Percentiles rank a stretch among this genome's conserved stretches.
Conservation (phyloP, 257 asterid species). For the Solanum paucissectum region DNA sequence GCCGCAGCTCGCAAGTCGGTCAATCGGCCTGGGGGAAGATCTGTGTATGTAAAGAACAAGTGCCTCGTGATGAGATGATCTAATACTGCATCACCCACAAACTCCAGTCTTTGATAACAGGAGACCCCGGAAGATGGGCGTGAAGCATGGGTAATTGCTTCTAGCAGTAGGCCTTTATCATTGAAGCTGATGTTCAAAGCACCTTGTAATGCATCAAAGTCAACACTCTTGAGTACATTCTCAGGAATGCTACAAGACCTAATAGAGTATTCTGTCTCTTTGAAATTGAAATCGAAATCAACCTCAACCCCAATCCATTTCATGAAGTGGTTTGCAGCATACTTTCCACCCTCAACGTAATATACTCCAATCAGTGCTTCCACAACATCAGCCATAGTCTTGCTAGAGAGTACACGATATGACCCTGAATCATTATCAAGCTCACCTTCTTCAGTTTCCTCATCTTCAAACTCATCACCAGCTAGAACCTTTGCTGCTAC, state of each 20-base stretch:
- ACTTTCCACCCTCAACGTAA: slow-evolving; percentile 90
- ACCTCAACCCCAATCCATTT: slow-evolving; percentile 87
- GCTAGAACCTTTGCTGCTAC: slow-evolving; percentile 12
- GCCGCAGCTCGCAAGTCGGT: slow-evolving; percentile 99
- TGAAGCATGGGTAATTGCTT: slow-evolving; percentile 98
- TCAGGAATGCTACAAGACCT: slow-evolving; percentile 53
- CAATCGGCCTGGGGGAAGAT: slow-evolving; percentile 95
- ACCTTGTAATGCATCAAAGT: slow-evolving; percentile 68
- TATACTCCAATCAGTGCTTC: slow-evolving; percentile 93
- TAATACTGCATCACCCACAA: slow-evolving; percentile 96
- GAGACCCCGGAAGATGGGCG: slow-evolving; percentile 98
- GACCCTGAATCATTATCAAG: slow-evolving; percentile 90
- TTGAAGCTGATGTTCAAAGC: slow-evolving; percentile 53
- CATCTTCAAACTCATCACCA: slow-evolving; percentile 51
- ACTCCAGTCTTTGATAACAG: slow-evolving; percentile 91
- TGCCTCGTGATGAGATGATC: slow-evolving; percentile 94
- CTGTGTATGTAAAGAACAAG: slow-evolving; percentile 86
- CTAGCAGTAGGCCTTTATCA: slow-evolving; percentile 68
- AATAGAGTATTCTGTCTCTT: slow-evolving; percentile 42
- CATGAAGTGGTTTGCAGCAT: slow-evolving; percentile 93
- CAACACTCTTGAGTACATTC: slow-evolving; percentile 54
- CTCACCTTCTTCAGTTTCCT: slow-evolving; percentile 93
- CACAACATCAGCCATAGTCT: slow-evolving; percentile 95
- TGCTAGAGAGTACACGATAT: slow-evolving; percentile 92
- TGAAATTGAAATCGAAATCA: slow-evolving; percentile 61